Base-by-base conservation (phyloP, 192 early-diverging fungal species). In the Entomortierella parvispora region DNA sequence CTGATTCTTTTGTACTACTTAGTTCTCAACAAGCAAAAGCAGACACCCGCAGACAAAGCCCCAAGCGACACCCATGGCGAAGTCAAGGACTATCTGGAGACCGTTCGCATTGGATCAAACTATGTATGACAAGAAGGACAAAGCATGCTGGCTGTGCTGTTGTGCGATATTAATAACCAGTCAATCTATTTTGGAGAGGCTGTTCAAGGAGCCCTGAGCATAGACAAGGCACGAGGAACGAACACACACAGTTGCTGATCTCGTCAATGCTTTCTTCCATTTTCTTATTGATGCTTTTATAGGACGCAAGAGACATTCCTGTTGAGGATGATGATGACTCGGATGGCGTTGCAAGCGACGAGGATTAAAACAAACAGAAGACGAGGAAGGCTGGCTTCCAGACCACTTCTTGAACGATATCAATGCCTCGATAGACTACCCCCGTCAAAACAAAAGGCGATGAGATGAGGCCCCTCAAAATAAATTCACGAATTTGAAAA, bases 301-400 rank as follows among this genome's bases (percentile, higher is more conserved):
- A 71, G 69, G 69, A 71, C 46, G 4, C 40, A 53, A 55, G 61
- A 48, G 69, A 71, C 49, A 62, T 71, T 34, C 43, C 42, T 23
- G 20, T 2, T 8, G 67, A 62, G 29, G 69, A 56, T 31, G 60
- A 71, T 34, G 58, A 68, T 34, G 63, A 65, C 4, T 71, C 69
- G 0, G 69, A 71, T 44, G 59, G 60, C 48, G 54, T 40, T 42
- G 53, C 69, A n/a, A 71, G 69, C 43, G 69, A 71, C 47, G 69
- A 71, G 6, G 69, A 71, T 22, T 71, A 71, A 28, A 70, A 9
- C 7, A 40, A 9, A 12, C 7, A 5, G 37, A 40, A 9, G 5
- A 40, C 37, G 12, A 40, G 12, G 12, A 40, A 40, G 12, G 37
- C 5, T 12, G 12, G 37, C 37, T 12, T 12, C 5, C 12, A 12